Evolutionary conservation across 805 yeast genomes (phyloP).

Genomic region (Candida hispaniensis): DNA sequence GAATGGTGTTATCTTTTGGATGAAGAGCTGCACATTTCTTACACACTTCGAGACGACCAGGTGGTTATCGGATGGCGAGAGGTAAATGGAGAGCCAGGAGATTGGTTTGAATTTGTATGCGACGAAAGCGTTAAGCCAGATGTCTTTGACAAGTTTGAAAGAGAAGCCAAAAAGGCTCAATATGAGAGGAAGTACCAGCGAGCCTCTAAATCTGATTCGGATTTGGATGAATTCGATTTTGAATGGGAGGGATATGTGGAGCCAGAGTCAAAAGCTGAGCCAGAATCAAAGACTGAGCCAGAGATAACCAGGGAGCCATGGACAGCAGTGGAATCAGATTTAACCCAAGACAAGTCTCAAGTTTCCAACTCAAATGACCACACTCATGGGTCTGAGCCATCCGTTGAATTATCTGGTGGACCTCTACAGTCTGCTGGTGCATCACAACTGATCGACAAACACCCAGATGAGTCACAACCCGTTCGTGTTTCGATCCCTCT

Average conservation of each 20-base stretch:
- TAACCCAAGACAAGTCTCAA: too few relatives aligned
- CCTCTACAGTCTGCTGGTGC: too few relatives aligned
- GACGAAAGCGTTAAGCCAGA: slow-evolving; percentile 41
- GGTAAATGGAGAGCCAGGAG: slow-evolving; percentile 76
- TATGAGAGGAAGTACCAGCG: slow-evolving; percentile 64
- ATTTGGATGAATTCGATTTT: slow-evolving; percentile 48
- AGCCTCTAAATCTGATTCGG: slow-evolving; percentile 34
- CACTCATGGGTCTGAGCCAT: too few relatives aligned
- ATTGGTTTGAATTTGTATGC: slow-evolving; percentile 67
- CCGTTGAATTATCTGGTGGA: too few relatives aligned
- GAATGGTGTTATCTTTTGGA: slow-evolving; percentile 65
- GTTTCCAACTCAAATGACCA: too few relatives aligned
- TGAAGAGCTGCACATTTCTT: slow-evolving; percentile 46
- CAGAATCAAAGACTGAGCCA: neutral
- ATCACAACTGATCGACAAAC: too few relatives aligned
- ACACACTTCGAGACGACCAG: slow-evolving; percentile 43
- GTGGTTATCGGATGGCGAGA: slow-evolving; percentile 70
- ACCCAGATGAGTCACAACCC: too few relatives aligned
- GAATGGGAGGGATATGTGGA: slow-evolving; percentile 27
- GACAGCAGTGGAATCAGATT: slow-evolving; percentile 6
- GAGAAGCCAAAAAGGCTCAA: slow-evolving; percentile 52
- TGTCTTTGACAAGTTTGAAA: slow-evolving; percentile 50
- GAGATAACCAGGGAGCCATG: neutral
- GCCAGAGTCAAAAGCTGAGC: neutral
- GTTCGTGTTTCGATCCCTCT: slow-evolving; percentile 21